phyloP scores from a whole-genome alignment of 768 basidiomycete species.

The Trametes cubensis region DNA sequence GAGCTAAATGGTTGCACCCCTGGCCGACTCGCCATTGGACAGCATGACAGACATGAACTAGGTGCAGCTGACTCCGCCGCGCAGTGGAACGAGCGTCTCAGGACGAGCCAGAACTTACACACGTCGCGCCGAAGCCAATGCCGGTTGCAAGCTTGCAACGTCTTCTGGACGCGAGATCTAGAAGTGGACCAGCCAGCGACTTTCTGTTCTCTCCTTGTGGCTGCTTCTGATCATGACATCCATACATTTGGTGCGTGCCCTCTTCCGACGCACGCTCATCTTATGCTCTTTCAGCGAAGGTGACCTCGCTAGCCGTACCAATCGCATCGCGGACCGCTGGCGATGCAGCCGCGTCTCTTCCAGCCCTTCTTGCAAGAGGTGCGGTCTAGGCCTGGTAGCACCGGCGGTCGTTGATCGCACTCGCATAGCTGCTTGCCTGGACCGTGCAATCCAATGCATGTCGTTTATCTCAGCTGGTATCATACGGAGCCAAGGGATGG shows the following conservation, averaged over 20 bases:
- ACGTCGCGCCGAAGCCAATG: too few species aligned
- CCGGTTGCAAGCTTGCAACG: too few species aligned
- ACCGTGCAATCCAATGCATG: not conserved
- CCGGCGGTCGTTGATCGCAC: slow-evolving; percentile 4
- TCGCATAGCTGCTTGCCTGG: not conserved
- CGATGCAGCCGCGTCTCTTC: not conserved
- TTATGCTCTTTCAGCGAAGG: slow-evolving; percentile 10
- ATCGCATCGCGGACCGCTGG: slow-evolving; percentile 7
- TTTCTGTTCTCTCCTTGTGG: not conserved
- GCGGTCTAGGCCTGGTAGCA: slow-evolving; percentile 3
- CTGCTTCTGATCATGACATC: slow-evolving; percentile 5
- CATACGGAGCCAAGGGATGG: not conserved
- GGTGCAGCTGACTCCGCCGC: not conserved
- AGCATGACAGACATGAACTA: not conserved
- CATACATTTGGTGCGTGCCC: slow-evolving; percentile 2
- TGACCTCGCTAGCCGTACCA: slow-evolving; percentile 4
- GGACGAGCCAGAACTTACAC: too few species aligned
- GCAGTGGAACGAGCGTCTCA: too few species aligned
- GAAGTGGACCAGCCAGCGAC: not conserved
- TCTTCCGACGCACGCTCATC: slow-evolving; percentile 12
- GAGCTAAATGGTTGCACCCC: too few species aligned
- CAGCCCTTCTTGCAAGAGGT: not conserved
- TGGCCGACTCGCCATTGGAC: not conserved
- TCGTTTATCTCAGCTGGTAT: not conserved
- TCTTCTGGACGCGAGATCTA: not conserved